These are phyloP conservation scores for Nematocida minor DNA, from an alignment of 371 early-diverging fungal species.

Conservation along the genomic window DNA sequence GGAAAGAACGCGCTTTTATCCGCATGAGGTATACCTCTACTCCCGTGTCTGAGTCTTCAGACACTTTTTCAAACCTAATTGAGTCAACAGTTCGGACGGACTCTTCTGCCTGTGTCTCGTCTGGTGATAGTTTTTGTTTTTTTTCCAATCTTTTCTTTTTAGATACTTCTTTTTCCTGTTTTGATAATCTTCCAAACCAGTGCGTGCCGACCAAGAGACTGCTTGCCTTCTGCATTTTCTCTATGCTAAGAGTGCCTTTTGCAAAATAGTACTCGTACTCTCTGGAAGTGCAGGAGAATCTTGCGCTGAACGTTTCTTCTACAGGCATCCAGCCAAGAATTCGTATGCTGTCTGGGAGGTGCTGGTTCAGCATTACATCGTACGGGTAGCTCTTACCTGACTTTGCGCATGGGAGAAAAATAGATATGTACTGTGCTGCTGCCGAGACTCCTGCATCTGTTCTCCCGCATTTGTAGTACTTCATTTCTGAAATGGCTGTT, in stretches of 20 bases:
- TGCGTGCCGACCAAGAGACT: slow-evolving; percentile 68
- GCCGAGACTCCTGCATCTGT: slow-evolving; percentile 89
- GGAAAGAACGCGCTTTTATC: slow-evolving; percentile 58
- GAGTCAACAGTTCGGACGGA: slow-evolving; percentile 36
- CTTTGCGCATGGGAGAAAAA: slow-evolving; percentile 69
- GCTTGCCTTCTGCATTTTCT: slow-evolving; percentile 72
- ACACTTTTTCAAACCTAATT: slow-evolving; percentile 8
- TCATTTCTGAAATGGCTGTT: neutral
- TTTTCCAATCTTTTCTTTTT: slow-evolving; percentile 48
- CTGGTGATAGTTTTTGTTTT: slow-evolving; percentile 39
- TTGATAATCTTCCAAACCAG: slow-evolving; percentile 86
- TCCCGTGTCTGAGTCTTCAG: neutral
- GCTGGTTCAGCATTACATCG: slow-evolving; percentile 72
- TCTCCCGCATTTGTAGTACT: slow-evolving; percentile 67
- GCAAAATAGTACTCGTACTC: slow-evolving; percentile 82
- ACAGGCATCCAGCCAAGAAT: slow-evolving; percentile 82
- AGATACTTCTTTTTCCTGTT: slow-evolving; percentile 68
- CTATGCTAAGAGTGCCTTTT: slow-evolving; percentile 69
- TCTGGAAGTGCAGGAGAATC: slow-evolving; percentile 76
- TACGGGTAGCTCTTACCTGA: slow-evolving; percentile 71
- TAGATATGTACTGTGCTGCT: slow-evolving; percentile 71
- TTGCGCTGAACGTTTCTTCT: slow-evolving; percentile 71
- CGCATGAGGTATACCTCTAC: slow-evolving; percentile 51
- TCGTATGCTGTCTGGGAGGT: slow-evolving; percentile 78
- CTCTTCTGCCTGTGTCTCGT: slow-evolving; percentile 29